Percentiles rank a stretch among this genome's conserved stretches.
phyloP scores from a whole-genome alignment of 192 early-diverging fungal genomes.

The Cetraspora pellucida region DNA sequence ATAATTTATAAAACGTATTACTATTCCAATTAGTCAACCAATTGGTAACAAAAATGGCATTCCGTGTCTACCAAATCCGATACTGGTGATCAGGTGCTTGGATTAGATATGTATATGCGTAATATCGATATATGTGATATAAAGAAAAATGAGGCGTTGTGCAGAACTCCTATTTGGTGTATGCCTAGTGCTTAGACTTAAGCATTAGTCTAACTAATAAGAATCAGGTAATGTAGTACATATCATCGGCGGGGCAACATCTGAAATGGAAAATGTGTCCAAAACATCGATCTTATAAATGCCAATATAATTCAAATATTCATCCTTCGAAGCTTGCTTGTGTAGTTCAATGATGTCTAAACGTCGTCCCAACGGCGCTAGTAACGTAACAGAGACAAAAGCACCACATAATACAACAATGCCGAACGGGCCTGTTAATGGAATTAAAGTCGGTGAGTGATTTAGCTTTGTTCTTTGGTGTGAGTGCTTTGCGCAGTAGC shows the following conservation, averaged over 20 bases:
- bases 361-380: background rate
- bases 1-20: no score
- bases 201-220: no score
- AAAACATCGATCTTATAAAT: background rate
- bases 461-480: background rate
- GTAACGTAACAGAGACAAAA: conserved; percentile 9
- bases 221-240: no score
- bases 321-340: background rate
- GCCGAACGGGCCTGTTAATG: conserved; percentile 13
- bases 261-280: background rate
- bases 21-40: no score
- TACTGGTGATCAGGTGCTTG: no score
- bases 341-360: background rate
- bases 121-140: no score
- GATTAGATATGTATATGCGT: no score
- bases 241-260: background rate
- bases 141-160: no score
- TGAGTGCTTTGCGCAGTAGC: background rate
- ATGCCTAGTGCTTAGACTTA: no score
- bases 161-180: no score
- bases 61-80: no score
- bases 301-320: background rate
- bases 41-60: no score
- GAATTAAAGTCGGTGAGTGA: conserved; percentile 18
- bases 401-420: conserved; percentile 1